Evolutionary conservation across 805 yeast species (phyloP), one percentile per base, ranked within the genome.

Genomic region (Candida ulmi): DNA sequence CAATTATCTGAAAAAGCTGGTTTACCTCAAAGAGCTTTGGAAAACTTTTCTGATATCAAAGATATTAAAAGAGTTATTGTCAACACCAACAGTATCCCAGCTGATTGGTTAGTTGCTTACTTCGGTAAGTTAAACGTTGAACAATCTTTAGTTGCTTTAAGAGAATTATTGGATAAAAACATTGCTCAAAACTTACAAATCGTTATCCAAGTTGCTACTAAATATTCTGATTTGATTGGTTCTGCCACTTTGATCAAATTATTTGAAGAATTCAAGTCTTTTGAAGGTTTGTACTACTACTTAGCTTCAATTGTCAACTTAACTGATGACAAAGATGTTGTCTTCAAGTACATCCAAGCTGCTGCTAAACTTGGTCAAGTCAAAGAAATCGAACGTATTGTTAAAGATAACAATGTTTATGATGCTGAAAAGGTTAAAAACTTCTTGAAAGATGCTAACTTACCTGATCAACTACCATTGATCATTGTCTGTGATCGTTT

Each of bases 351-450:
- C 66, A 88, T 93, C 52, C 95, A 88, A 65, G 79, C 95, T 44
- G 97, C 98, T 46, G 86, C 96, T 30, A 80, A 78, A 57, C 72
- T 88, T 60, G 90, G 90, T 45, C 98, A 93, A 69, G 73, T 74
- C 61, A 84, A 85, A 57, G 99, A 93, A 68, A 88, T 93, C 57
- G 99, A 93, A 70, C 80, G 99, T 63, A 78, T 93, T 46, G 96
- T 88, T 38, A 82, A 93, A 63, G 96, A 88, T 60, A 93, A 93
- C 71, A 85, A 78, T 50, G 91, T 88, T 43, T 93, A 91, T 66
- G 91, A 88, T 60, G 95, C 98, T 43, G 99, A 93, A 63, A 90
- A 90, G 66, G 98, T 93, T 44, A 93, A 93, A 73, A 93, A 93
- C 69, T 95, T 86, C 66, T 75, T 93, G 68, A 93, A 93, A 66